A percentile compares a stretch with the other conserved stretches of the same genome.
phyloP scores from a whole-genome alignment of 1,284 basidiomycete genomes.

The Caloboletus inedulis region DNA sequence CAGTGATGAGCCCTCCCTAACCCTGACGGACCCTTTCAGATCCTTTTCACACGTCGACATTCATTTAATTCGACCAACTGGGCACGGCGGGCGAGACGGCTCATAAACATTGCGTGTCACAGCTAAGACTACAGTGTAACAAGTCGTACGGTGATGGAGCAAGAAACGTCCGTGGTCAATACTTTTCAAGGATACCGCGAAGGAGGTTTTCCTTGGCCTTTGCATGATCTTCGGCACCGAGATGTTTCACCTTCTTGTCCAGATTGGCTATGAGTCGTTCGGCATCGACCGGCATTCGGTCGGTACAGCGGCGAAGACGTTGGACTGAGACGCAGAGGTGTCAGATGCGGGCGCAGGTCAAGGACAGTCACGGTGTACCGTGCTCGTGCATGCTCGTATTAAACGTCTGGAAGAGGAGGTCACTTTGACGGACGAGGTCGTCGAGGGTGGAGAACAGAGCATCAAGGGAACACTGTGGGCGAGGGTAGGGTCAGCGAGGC shows the following conservation, averaged over 20 bases:
- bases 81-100: background rate
- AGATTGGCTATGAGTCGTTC: slow-evolving; percentile 25
- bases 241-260: slow-evolving; percentile 30
- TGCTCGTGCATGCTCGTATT: slow-evolving; percentile 18
- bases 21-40: slow-evolving; percentile 8
- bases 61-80: background rate
- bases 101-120: slow-evolving; percentile 1
- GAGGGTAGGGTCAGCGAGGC: slow-evolving; percentile 11
- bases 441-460: slow-evolving; percentile 19
- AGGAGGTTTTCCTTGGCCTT: slow-evolving; percentile 36
- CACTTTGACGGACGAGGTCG: slow-evolving; percentile 20
- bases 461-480: slow-evolving; percentile 20
- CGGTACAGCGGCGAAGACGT: slow-evolving; percentile 17
- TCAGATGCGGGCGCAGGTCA: slow-evolving; percentile 6
- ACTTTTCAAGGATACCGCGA: slow-evolving; percentile 34
- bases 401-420: slow-evolving; percentile 26
- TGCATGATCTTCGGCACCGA: slow-evolving; percentile 33
- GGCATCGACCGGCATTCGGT: slow-evolving; percentile 21
- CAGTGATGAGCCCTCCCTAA: background rate
- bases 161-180: slow-evolving; percentile 13
- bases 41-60: slow-evolving; percentile 27
- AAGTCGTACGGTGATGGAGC: background rate
- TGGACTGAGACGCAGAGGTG: slow-evolving; percentile 16
- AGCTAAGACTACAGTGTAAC: slow-evolving; percentile 10
- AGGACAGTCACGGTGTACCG: slow-evolving; percentile 18